Evolutionary conservation across 257 asterid genomes (phyloP), one percentile per base, ranked within the genome.

Genomic region (Plantago major): DNA sequence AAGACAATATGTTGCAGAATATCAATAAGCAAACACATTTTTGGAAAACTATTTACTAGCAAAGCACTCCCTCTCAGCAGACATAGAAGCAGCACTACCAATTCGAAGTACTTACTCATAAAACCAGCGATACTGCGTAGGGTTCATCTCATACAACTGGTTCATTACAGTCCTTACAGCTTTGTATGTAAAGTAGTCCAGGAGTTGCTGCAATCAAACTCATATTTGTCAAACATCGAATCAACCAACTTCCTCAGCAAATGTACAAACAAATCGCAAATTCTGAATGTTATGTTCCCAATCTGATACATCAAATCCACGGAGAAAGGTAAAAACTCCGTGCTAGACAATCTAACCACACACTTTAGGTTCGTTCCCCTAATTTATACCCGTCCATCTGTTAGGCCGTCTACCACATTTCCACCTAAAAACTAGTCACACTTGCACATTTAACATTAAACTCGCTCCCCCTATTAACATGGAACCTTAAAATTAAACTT

Each of bases 101-200:
- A 11, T 22, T 56, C 2, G 17, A 19, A 51, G 57, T 15, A 55
- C 95, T 78, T 83, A 90, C 98, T 87, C 79, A 62, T 85, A 80
- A 60, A 90, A 76, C 98, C 98, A 90, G 10, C 84, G 82, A 67
- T 90, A 90, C 15, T 85, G 87, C 26, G 95, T 67, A 74, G 98
- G 95, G 76, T 90, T 85, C 94, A 85, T 74, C 82, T 90, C 96
- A 63, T 88, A 85, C 15, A 90, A 94, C 81, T 90, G 91, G 82
- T 82, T 72, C 71, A 90, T 40, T 26, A 90, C 93, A 10, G 98
- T 90, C 82, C 95, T 88, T 63, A 88, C 96, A 11, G 98, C 98
- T 75, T 90, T 90, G 71, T 82, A 85, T 0, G 98, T 90, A 83
- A 90, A 88, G 67, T 75, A 90, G 75, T 85, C 82, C 7, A 85